A percentile compares a stretch with the other conserved stretches of the same genome.
Evolutionary conservation across 2,329 filamentous ascomycete species (phyloP).

Genomic region (Sclerotinia trifoliorum): DNA sequence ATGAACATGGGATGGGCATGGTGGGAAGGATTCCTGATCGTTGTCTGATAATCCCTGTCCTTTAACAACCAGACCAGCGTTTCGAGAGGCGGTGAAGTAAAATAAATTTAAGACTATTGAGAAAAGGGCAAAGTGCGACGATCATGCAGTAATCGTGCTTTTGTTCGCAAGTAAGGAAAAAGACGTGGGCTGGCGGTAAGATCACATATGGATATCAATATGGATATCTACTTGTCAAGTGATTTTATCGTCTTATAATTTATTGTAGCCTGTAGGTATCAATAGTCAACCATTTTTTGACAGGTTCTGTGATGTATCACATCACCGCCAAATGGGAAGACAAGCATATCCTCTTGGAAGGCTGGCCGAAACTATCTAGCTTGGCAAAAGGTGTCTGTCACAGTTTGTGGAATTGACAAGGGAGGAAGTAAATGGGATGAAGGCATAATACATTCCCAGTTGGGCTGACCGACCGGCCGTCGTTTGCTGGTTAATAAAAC

Average conservation of each 20-base stretch:
- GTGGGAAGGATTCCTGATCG: slow-evolving; percentile 4
- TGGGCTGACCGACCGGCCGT: neutral
- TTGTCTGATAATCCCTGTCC: slow-evolving; percentile 27
- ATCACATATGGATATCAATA: neutral
- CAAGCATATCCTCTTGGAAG: neutral
- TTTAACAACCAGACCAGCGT: slow-evolving; percentile 28
- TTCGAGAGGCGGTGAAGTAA: slow-evolving; percentile 22
- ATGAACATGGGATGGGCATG: neutral
- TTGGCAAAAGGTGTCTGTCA: neutral
- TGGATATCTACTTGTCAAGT: slow-evolving; percentile 3
- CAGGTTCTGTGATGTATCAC: neutral
- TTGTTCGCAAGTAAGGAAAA: neutral
- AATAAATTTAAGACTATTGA: neutral
- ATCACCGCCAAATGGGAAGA: neutral
- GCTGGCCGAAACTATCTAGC: neutral
- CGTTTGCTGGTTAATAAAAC: neutral
- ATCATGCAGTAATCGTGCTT: neutral
- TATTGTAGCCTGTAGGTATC: neutral
- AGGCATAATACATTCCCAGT: neutral
- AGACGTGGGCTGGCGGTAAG: neutral
- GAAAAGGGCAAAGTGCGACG: slow-evolving; percentile 4
- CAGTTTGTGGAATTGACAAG: neutral
- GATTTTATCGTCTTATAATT: neutral
- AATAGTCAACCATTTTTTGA: neutral
- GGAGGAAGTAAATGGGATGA: neutral